Evolutionary conservation across 1,284 basidiomycete genomes (phyloP).

Genomic region (Malassezia arunalokei): DNA sequence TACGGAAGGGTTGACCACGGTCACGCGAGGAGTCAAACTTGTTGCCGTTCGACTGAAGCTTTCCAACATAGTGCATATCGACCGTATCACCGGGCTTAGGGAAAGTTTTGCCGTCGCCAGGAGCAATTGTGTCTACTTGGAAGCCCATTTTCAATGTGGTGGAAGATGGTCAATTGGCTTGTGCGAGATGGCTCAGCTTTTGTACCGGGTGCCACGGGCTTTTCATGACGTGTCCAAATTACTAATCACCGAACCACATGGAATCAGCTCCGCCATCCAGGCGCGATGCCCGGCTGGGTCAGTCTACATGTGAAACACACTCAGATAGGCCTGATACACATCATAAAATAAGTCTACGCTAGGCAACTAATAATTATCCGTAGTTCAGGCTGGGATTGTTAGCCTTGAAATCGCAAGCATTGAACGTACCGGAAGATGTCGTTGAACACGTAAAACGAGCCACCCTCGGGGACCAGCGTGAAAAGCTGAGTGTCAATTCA

Average conservation of each 20-base stretch:
- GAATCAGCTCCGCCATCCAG: too few species aligned
- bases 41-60: constrained; percentile 25
- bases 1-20: constrained; percentile 39
- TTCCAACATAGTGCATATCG: constrained; percentile 41
- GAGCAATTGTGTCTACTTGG: constrained; percentile 36
- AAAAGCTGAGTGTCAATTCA: constrained; percentile 51
- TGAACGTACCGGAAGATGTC: constrained; percentile 36
- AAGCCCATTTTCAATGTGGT: constrained; percentile 29
- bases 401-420: background rate
- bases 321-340: too few species aligned
- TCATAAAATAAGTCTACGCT: too few species aligned
- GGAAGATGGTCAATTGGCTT: constrained; percentile 10
- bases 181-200: constrained; percentile 6
- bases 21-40: constrained; percentile 46
- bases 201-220: background rate
- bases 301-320: too few species aligned
- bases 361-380: constrained; percentile 15
- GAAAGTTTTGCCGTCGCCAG: constrained; percentile 46
- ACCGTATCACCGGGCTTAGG: constrained; percentile 40
- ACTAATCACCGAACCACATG: constrained; percentile 2
- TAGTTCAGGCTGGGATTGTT: constrained; percentile 28
- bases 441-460: constrained; percentile 68
- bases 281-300: too few species aligned
- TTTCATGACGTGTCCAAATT: constrained; percentile 6
- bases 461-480: constrained; percentile 69